phyloP scores from a whole-genome alignment of 306 rosid species.

The Quercus wislizeni region DNA sequence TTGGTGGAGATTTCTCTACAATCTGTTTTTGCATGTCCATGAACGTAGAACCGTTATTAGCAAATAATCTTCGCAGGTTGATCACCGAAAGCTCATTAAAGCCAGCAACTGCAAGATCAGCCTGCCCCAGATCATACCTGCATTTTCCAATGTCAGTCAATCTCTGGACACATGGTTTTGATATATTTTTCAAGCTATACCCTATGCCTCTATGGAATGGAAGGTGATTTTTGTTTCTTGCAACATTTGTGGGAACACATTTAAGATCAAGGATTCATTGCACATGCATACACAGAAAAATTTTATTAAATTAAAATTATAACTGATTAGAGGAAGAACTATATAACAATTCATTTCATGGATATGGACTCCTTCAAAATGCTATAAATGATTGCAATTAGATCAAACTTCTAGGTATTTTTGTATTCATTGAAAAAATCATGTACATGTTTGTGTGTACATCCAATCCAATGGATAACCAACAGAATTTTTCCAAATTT shows the following conservation, averaged over 20 bases:
- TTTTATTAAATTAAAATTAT: background rate
- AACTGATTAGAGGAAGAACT: too few relatives aligned
- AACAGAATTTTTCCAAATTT: background rate
- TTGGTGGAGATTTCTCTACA: slow-evolving; percentile 71
- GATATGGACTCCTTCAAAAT: background rate
- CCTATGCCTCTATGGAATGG: background rate
- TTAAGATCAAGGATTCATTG: background rate
- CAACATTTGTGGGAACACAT: background rate
- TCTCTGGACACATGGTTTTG: slow-evolving; percentile 8
- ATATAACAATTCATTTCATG: background rate
- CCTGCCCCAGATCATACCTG: slow-evolving; percentile 88
- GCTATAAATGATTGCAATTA: background rate
- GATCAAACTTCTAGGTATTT: background rate
- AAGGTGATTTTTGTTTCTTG: background rate
- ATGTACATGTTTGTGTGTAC: background rate
- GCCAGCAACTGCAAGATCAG: slow-evolving; percentile 97
- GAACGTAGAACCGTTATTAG: slow-evolving; percentile 82
- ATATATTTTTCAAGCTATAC: background rate
- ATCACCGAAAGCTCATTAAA: slow-evolving; percentile 90
- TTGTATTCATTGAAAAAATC: too few relatives aligned
- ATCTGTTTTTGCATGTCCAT: slow-evolving; percentile 89
- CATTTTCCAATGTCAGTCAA: slow-evolving; percentile 30
- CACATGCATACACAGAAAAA: slow-evolving; percentile 1
- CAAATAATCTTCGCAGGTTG: slow-evolving; percentile 91
- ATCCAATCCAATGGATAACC: background rate